These are phyloP conservation scores for Aureobasidium namibiae DNA, from an alignment of 2,329 filamentous ascomycete genomes.

Conservation along the genomic window DNA sequence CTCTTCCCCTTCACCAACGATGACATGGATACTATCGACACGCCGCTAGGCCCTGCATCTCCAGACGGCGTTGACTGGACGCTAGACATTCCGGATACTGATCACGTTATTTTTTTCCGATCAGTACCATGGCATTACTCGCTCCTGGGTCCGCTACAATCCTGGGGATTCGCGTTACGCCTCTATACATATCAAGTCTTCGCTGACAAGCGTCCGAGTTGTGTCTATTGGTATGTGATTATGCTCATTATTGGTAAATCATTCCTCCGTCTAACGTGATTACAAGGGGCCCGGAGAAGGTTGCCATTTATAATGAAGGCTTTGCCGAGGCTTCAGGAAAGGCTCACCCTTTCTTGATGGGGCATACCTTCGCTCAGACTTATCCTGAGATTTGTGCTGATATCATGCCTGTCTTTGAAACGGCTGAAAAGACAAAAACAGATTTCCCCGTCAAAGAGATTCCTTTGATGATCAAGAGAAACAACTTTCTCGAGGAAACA, in stretches of 20 bases:
- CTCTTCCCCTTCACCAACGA: background rate
- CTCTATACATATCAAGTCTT: slow-evolving; percentile 39
- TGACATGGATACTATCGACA: background rate
- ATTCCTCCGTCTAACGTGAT: background rate
- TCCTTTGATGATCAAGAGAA: slow-evolving; percentile 12
- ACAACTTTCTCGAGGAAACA: slow-evolving; percentile 13
- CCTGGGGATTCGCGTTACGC: slow-evolving; percentile 42
- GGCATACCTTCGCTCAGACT: slow-evolving; percentile 1
- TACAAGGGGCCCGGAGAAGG: background rate
- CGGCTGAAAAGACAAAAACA: slow-evolving; percentile 2
- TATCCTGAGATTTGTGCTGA: slow-evolving; percentile 13
- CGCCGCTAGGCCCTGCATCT: background rate
- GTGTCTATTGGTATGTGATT: background rate
- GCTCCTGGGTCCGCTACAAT: slow-evolving; percentile 38
- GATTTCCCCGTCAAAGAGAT: slow-evolving; percentile 12
- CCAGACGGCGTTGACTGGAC: slow-evolving; percentile 5
- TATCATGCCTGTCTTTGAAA: slow-evolving; percentile 13
- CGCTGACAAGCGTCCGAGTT: slow-evolving; percentile 36
- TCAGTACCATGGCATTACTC: slow-evolving; percentile 42
- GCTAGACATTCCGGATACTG: slow-evolving; percentile 17
- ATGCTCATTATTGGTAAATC: too few species aligned
- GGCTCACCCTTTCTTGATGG: slow-evolving; percentile 12
- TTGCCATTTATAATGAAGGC: slow-evolving; percentile 14
- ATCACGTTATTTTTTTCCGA: slow-evolving; percentile 30
- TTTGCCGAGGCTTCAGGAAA: slow-evolving; percentile 4